These are phyloP conservation scores for Citrus cavaleriei DNA, from an alignment of 345 rosid species.

Conservation along the genomic window DNA sequence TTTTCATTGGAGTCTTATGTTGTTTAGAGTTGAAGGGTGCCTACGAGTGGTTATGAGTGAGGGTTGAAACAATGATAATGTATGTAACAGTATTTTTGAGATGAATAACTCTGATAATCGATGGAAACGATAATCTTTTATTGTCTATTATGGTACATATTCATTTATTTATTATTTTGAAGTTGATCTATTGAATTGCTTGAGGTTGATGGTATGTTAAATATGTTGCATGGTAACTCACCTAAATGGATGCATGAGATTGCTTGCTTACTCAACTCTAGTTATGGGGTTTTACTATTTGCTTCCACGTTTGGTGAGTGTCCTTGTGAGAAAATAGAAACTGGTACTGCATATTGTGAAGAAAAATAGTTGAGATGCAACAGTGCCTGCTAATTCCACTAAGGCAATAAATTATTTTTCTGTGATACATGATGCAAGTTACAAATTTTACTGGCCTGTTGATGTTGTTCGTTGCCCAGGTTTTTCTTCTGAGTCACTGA, in stretches of 20 bases:
- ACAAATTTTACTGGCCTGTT: not conserved
- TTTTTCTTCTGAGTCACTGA: conserved; percentile 50
- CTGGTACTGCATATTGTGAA: not conserved
- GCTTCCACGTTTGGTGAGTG: not conserved
- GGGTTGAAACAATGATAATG: not conserved
- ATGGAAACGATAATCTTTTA: not conserved
- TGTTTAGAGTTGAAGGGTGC: not conserved
- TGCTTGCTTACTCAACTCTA: not conserved
- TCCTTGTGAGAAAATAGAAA: not conserved
- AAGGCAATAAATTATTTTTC: not conserved
- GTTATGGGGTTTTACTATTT: not conserved
- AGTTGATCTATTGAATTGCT: not conserved
- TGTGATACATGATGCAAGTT: not conserved
- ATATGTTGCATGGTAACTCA: not conserved
- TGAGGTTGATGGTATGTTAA: not conserved
- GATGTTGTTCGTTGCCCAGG: conserved; percentile 27
- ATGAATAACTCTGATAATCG: not conserved
- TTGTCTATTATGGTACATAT: not conserved
- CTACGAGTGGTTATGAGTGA: not conserved
- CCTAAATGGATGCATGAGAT: not conserved
- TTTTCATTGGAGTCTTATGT: not conserved
- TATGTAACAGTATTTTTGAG: not conserved
- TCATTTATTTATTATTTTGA: not conserved
- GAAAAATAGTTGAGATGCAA: not conserved
- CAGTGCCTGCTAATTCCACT: not conserved